Evolutionary conservation across 2,329 filamentous ascomycete genomes (phyloP).

Genomic region (Exophiala spinifera): DNA sequence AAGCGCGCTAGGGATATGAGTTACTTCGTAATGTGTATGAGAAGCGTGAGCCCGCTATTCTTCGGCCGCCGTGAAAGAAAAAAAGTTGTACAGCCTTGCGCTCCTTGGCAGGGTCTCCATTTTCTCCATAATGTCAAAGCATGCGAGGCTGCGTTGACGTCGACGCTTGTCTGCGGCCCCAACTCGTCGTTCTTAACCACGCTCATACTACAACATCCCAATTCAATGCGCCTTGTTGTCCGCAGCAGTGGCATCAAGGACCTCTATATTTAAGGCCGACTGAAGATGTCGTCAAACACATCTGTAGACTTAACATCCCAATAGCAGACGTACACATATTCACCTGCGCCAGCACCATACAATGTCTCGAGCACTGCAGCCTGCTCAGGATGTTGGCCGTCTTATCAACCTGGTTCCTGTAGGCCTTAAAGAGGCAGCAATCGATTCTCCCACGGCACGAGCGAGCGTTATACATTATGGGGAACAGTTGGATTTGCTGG

Average conservation of each 20-base stretch:
- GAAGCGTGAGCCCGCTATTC: background rate
- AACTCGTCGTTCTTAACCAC: background rate
- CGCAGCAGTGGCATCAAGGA: no score
- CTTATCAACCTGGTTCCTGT: conserved; percentile 62
- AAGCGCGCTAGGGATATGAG: background rate
- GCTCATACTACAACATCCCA: no score
- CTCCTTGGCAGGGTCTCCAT: background rate
- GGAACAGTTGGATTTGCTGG: conserved; percentile 86
- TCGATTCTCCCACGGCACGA: conserved; percentile 95
- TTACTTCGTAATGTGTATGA: background rate
- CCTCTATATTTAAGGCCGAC: no score
- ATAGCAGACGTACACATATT: background rate
- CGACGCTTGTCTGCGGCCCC: background rate
- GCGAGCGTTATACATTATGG: conserved; percentile 80
- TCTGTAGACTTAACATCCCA: background rate
- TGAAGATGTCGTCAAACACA: background rate
- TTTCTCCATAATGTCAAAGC: background rate
- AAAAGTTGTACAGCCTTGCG: background rate
- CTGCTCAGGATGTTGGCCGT: conserved; percentile 37
- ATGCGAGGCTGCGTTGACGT: conserved; percentile 1
- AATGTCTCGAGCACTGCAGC: conserved; percentile 13
- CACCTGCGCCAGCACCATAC: background rate
- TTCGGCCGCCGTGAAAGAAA: background rate
- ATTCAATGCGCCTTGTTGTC: background rate
- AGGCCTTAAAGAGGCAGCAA: conserved; percentile 85